Evolutionary conservation across 768 basidiomycete species (phyloP), one percentile per base, ranked within the genome.

Genomic region (Tephrocybe sp.): DNA sequence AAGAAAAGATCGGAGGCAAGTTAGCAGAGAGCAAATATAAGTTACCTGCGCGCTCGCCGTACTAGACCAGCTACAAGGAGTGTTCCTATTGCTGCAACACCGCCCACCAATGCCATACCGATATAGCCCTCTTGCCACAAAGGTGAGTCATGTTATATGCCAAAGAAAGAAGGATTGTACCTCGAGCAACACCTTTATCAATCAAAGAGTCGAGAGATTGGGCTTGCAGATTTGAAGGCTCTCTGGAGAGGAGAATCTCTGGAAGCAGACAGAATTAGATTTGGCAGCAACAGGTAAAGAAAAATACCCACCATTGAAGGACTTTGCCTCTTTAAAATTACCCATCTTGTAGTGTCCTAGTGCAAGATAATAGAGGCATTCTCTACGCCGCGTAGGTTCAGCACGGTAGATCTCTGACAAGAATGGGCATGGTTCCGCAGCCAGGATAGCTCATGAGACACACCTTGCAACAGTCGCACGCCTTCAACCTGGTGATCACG

Each of bases 331-430:
- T 16, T 89, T 88, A 65, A 87, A 98, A 65, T 98, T 94, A 10
- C 86, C 85, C 81, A 98, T 87, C 77, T 98, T 98, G 71, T 92
- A 98, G 68, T 98, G 85, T 0, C 97, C 97, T 12, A 98, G 75
- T 3, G 94, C 92, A 20, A 99, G 84, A 72, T 98, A 99, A 64
- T 98, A 99, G 32, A 98, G 71, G 60, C 96, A 98, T 70, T 98
- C 97, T 71, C 96, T 75, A 54, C 97, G 79, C 57, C 96, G 80
- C 17, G 83, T 68, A 4, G 95, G 87, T 54, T 97, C 94, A 13
- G 83, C 76, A 22, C 92, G 84, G 70, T 96, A 99, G 40, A 99
- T 87, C 48, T 98, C 97, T 98, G 62, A 22, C 13, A 38, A 43
- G 20, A 32, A 55, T 52, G 50, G 35, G 35, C 12, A 22, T 22